Base-by-base conservation (phyloP, 2,329 filamentous ascomycete species). In the Coniochaeta prunicola region DNA sequence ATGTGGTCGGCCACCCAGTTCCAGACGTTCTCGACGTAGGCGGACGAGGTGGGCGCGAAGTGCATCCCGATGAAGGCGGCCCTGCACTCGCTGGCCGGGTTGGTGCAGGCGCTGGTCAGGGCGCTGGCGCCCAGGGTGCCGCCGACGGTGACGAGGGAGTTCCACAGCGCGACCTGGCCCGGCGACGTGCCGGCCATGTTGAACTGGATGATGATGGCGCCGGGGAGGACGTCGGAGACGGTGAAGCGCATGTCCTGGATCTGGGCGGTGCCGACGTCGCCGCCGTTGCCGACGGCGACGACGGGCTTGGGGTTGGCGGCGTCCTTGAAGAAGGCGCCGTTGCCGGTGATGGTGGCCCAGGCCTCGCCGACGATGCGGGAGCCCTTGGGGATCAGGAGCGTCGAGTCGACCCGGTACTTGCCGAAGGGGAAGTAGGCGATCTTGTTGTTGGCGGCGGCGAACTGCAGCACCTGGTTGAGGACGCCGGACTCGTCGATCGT, bases 161-260 rank as follows among this genome's bases (percentile, higher is more conserved):
- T 75, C 72, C 72, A 81, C 56, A 83, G 67, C 2, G 74, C 81
- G 2, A 84, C 80, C 48, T 82, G 66, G 6, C 72, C 72, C 0
- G 73, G 72, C 1, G 60, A 56, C 7, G 60, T 58, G 1, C 73
- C 73, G 6, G 70, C 71, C 56, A 73, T 69, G 64, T 75, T 69
- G 60, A 74, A 71, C 62, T 72, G 70, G n/a, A 89, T 76, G 17
- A 90, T 71, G 8, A 87, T 80, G 6, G 85, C 83, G 33, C 86
- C 84, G 8, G 81, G 75, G 8, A 84, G 77, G 9, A 82, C 77
- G 6, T 86, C 85, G 60, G 79, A 76, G 1, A 85, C 86, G 61
- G 81, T 80, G 50, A 90, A 77, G 42, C 89, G 79, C 71, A 87
- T 81, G 64, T 90, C 87, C 2, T 80, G 81, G 73, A 84, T 83